phyloP scores from a whole-genome alignment of 2,329 filamentous ascomycete genomes.

The Aspergillus pseudoviridinutans region DNA sequence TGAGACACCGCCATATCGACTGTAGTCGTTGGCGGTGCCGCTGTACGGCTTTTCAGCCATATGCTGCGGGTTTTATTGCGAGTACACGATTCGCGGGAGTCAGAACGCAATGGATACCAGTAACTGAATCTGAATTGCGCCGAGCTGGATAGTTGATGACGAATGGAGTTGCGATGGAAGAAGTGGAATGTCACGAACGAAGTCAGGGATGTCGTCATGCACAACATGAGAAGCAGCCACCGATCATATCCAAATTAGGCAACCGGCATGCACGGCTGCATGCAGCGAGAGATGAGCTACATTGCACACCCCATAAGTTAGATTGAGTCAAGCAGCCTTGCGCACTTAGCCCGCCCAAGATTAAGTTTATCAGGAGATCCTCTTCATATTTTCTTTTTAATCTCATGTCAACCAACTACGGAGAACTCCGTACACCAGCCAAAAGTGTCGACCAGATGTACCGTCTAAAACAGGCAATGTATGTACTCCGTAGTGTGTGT shows the following conservation, averaged over 20 bases:
- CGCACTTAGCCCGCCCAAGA: neutral
- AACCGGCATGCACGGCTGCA: slow-evolving; percentile 4
- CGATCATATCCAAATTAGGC: slow-evolving; percentile 13
- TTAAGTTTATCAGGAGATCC: neutral
- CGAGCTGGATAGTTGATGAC: neutral
- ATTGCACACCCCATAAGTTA: neutral
- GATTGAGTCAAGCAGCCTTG: neutral
- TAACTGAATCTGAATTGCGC: neutral
- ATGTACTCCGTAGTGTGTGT: no score
- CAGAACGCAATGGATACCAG: neutral
- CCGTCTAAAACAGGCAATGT: neutral
- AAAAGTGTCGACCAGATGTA: neutral
- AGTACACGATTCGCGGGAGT: neutral
- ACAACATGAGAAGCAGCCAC: neutral
- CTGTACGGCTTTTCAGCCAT: slow-evolving; percentile 13
- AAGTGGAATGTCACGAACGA: neutral
- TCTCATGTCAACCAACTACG: neutral
- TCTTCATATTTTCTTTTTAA: neutral
- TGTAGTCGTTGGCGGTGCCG: slow-evolving; percentile 14
- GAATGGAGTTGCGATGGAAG: neutral
- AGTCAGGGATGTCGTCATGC: slow-evolving; percentile 9
- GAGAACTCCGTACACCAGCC: no score
- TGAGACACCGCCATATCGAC: slow-evolving; percentile 19
- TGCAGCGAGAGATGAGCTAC: neutral
- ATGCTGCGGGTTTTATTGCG: neutral